phyloP scores from a whole-genome alignment of 1,284 basidiomycete species.

The Cutaneotrichosporon spelunceum region DNA sequence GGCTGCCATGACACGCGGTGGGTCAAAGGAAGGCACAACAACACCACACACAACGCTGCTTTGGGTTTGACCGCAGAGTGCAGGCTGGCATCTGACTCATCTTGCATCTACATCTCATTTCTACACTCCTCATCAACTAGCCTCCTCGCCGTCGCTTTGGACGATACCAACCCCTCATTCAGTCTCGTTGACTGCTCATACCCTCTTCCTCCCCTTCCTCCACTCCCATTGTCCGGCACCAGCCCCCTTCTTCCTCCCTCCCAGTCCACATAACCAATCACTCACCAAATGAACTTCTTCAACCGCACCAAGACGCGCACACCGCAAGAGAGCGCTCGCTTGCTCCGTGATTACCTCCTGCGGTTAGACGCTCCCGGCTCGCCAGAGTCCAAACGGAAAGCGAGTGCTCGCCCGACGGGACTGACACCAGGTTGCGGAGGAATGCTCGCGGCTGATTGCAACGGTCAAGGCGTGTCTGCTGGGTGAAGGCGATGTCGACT shows the following conservation, averaged over 20 bases:
- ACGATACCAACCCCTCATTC: not conserved
- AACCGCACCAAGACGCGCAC: constrained; percentile 74
- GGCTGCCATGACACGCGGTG: not conserved
- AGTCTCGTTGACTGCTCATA: not conserved
- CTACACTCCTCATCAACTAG: not conserved
- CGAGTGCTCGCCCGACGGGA: constrained; percentile 45
- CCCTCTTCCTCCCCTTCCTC: not conserved
- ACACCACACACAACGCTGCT: too few relatives aligned
- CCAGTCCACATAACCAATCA: not conserved
- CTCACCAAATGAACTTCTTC: constrained; percentile 82
- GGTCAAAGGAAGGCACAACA: not conserved
- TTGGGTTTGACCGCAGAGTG: not conserved
- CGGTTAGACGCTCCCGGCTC: constrained; percentile 66
- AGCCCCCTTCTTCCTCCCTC: not conserved
- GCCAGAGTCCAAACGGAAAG: constrained; percentile 73
- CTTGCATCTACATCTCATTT: not conserved
- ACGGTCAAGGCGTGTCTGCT: constrained; percentile 34
- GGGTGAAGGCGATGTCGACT: constrained; percentile 42
- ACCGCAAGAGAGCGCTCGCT: constrained; percentile 76
- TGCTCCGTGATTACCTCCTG: constrained; percentile 71
- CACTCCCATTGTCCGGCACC: constrained; percentile 2
- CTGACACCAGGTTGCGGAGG: constrained; percentile 23
- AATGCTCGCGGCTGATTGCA: constrained; percentile 38
- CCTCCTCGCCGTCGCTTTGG: not conserved
- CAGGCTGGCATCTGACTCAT: not conserved